phyloP scores from a whole-genome alignment of 306 rosid species.

The Hippophae tibetana region DNA sequence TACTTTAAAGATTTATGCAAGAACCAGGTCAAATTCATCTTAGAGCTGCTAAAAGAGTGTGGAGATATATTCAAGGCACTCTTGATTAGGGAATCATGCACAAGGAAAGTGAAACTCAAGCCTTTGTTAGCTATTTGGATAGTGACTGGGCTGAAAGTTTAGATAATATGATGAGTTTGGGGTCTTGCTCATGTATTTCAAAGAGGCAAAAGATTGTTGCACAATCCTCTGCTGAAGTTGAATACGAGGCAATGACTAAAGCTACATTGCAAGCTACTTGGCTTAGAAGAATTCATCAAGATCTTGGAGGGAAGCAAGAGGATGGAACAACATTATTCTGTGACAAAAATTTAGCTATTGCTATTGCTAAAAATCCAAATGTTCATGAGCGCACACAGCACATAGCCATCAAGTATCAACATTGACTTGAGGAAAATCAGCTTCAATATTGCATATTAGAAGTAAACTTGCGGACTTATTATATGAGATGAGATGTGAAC shows the following conservation, averaged over 20 bases:
- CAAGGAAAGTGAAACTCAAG: background rate
- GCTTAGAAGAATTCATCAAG: background rate
- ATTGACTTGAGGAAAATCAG: too few species aligned
- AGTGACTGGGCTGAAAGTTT: background rate
- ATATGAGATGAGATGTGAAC: too few species aligned
- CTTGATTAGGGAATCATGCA: background rate
- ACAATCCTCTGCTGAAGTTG: background rate
- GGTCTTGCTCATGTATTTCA: background rate
- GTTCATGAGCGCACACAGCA: background rate
- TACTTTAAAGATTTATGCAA: slow-evolving; percentile 14
- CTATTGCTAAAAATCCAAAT: background rate
- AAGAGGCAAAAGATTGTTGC: background rate
- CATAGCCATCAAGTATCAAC: background rate
- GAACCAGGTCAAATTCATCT: background rate
- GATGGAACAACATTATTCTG: background rate
- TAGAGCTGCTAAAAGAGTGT: background rate
- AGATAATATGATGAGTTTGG: background rate
- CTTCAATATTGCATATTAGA: too few species aligned
- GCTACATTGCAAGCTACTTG: background rate
- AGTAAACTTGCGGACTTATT: too few species aligned
- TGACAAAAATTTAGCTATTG: background rate
- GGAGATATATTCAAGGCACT: slow-evolving; percentile 1
- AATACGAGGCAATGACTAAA: background rate
- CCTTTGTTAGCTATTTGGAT: background rate
- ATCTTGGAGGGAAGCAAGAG: background rate